These are phyloP conservation scores for Lodderomyces parapsilosis DNA, from an alignment of 1,139 yeast genomes.

Conservation along the genomic window DNA sequence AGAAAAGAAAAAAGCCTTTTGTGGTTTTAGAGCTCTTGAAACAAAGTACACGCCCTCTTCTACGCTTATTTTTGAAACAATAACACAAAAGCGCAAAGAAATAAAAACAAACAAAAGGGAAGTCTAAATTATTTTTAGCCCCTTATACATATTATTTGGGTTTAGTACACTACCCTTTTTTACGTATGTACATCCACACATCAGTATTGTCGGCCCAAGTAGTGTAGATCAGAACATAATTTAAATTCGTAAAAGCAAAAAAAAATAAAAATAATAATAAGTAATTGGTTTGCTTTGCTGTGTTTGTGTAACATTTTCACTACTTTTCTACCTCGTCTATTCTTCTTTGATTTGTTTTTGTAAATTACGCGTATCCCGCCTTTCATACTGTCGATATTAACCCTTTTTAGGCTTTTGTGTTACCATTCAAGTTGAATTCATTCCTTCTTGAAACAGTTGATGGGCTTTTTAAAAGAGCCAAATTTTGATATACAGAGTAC, in stretches of 20 bases:
- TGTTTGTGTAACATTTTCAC: no score
- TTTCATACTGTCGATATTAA: not conserved
- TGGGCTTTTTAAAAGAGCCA: no score
- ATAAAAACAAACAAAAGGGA: not conserved
- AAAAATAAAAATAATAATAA: not conserved
- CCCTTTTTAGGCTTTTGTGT: not conserved
- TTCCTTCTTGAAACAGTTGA: conserved; percentile 1
- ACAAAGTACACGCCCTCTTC: not conserved
- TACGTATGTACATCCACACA: not conserved
- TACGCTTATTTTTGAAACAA: not conserved
- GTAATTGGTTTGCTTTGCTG: not conserved
- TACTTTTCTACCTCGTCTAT: not conserved
- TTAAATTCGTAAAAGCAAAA: not conserved
- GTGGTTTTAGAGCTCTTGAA: no score
- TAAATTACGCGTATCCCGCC: conserved; percentile 3
- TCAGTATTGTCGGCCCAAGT: not conserved
- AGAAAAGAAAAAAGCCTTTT: not conserved
- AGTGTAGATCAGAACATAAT: not conserved
- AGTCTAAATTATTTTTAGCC: not conserved
- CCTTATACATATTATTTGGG: not conserved
- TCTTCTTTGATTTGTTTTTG: not conserved
- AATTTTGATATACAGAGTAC: no score
- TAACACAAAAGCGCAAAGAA: not conserved
- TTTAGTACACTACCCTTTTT: not conserved
- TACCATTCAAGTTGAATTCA: not conserved